These are phyloP conservation scores for Phoma herbarum DNA, from an alignment of 2,329 filamentous ascomycete species.

Conservation along the genomic window DNA sequence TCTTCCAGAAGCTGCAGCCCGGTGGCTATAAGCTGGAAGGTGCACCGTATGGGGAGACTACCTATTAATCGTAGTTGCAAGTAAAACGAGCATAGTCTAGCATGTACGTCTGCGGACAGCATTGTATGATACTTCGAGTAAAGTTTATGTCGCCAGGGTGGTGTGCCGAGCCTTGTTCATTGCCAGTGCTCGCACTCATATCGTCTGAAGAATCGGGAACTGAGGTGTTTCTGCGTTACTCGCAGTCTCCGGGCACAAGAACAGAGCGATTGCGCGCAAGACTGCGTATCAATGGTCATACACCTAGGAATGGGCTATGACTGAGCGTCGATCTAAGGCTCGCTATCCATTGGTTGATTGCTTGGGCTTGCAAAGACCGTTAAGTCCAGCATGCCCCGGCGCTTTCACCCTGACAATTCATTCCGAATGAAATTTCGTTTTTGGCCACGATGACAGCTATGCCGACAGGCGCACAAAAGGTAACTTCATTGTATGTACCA, in stretches of 20 bases:
- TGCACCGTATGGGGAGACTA: slow-evolving; percentile 15
- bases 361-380: background rate
- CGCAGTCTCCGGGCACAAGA: too few species aligned
- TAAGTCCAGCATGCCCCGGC: too few species aligned
- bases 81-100: background rate
- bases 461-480: background rate
- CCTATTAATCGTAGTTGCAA: background rate
- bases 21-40: slow-evolving; percentile 35
- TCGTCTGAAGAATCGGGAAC: background rate
- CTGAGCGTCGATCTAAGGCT: background rate
- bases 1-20: slow-evolving; percentile 35
- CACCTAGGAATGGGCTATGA: too few species aligned
- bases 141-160: background rate
- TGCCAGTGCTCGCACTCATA: background rate
- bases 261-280: too few species aligned
- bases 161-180: background rate
- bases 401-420: background rate
- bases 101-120: background rate
- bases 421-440: background rate
- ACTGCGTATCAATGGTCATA: too few species aligned
- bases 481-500: background rate
- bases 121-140: background rate
- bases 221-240: too few species aligned
- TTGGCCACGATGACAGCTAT: background rate
- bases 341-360: background rate